phyloP scores from a whole-genome alignment of 2,329 filamentous ascomycete genomes.

The Stagonosporopsis chrysanthemi region DNA sequence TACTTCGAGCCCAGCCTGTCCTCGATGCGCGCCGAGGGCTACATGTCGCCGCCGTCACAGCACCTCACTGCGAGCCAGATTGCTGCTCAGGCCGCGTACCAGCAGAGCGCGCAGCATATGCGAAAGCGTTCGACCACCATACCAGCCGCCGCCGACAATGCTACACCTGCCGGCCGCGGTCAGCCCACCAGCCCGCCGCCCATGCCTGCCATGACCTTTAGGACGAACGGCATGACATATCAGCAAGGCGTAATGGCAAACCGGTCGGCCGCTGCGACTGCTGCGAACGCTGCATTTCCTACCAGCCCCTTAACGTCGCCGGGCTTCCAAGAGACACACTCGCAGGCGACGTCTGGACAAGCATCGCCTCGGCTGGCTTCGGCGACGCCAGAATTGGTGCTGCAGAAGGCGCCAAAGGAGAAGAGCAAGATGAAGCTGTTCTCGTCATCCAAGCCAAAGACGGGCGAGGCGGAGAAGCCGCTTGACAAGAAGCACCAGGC shows the following conservation, averaged over 20 bases:
- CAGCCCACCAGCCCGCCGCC: constrained; percentile 66
- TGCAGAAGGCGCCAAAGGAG: constrained; percentile 68
- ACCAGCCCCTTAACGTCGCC: constrained; percentile 62
- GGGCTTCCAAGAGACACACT: constrained; percentile 35
- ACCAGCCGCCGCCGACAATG: constrained; percentile 59
- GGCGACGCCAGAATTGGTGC: constrained; percentile 55
- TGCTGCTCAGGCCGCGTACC: constrained; percentile 78
- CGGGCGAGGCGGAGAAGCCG: constrained; percentile 74
- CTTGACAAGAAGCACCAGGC: constrained; percentile 66
- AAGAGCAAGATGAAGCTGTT: constrained; percentile 85
- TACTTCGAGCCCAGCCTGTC: constrained; percentile 78
- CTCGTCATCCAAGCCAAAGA: constrained; percentile 70
- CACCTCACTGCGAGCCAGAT: constrained; percentile 73
- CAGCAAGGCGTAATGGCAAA: constrained; percentile 69
- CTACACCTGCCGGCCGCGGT: constrained; percentile 26
- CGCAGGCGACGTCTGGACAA: constrained; percentile 30
- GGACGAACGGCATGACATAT: constrained; percentile 56
- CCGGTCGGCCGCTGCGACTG: constrained; percentile 72
- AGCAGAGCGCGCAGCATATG: constrained; percentile 61
- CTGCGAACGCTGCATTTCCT: constrained; percentile 77
- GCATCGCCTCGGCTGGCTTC: constrained; percentile 44
- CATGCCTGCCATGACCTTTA: constrained; percentile 53
- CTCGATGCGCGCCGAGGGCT: constrained; percentile 56
- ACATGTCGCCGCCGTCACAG: constrained; percentile 49
- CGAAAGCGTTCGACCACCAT: constrained; percentile 79